Evolutionary conservation across 441 rosid species (phyloP).

Genomic region (Corymbia citriodora): DNA sequence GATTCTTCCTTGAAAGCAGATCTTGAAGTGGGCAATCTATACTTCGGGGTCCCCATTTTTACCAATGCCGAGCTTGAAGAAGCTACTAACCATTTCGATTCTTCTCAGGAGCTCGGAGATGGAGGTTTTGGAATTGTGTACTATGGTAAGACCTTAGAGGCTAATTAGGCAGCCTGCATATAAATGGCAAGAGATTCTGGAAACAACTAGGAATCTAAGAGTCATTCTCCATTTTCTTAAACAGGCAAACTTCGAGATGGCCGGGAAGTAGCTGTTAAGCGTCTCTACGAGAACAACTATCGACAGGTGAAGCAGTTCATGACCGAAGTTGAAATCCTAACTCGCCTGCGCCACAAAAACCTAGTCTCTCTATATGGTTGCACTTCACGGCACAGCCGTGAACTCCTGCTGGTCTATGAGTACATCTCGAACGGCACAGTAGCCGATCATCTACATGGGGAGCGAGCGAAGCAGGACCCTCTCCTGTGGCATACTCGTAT

Average conservation of each 20-base stretch:
- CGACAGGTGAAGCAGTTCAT: neutral
- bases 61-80: neutral
- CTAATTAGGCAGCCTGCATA: neutral
- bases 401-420: neutral
- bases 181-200: neutral
- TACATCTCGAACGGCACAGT: neutral
- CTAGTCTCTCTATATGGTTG: neutral
- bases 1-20: conserved; percentile 32
- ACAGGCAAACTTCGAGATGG: neutral
- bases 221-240: neutral
- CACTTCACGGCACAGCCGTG: neutral
- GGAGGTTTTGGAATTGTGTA: conserved; percentile 1
- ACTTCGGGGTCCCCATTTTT: neutral
- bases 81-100: neutral
- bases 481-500: neutral
- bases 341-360: neutral
- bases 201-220: neutral
- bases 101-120: neutral
- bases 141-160: neutral
- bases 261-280: neutral
- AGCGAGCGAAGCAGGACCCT: neutral
- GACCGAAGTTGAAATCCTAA: neutral
- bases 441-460: neutral
- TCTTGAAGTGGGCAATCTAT: conserved; percentile 14
- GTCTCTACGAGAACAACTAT: neutral